A percentile compares a stretch with the other conserved stretches of the same genome.
Evolutionary conservation across 1,139 yeast genomes (phyloP).

Genomic region (Kurtzmaniella natalensis): DNA sequence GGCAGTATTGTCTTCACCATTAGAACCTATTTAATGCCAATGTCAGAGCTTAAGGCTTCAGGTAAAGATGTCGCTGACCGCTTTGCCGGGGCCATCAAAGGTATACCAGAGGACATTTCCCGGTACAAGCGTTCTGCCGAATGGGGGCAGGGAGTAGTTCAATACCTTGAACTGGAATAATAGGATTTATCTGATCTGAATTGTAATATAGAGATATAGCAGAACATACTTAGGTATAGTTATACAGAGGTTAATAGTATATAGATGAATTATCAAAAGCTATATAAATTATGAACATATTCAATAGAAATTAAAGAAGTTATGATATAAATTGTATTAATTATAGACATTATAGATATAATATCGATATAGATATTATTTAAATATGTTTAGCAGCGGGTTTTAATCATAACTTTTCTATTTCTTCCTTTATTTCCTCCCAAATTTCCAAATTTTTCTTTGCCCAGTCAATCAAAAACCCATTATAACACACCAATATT

Average conservation of each 20-base stretch:
- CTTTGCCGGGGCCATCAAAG: constrained; percentile 36
- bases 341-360: background rate
- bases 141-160: constrained; percentile 36
- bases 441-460: constrained; percentile 65
- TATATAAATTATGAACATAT: too few species aligned
- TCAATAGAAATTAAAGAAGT: too few species aligned
- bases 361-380: background rate
- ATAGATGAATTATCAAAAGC: background rate
- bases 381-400: background rate
- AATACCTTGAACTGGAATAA: too few species aligned
- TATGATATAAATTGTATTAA: too few species aligned
- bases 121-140: constrained; percentile 34
- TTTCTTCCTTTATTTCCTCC: constrained; percentile 59
- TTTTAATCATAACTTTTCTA: constrained; percentile 18
- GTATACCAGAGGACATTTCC: constrained; percentile 36
- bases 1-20: constrained; percentile 55
- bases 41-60: constrained; percentile 49
- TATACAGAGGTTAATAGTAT: too few species aligned
- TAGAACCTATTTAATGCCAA: constrained; percentile 64
- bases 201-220: too few species aligned
- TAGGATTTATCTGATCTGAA: too few species aligned
- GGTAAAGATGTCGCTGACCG: constrained; percentile 40
- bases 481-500: constrained; percentile 48
- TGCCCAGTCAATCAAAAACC: constrained; percentile 65
- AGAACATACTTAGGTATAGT: too few species aligned